Conservation (phyloP, 148 eudicot genomes). For the Camellia sinensis region DNA sequence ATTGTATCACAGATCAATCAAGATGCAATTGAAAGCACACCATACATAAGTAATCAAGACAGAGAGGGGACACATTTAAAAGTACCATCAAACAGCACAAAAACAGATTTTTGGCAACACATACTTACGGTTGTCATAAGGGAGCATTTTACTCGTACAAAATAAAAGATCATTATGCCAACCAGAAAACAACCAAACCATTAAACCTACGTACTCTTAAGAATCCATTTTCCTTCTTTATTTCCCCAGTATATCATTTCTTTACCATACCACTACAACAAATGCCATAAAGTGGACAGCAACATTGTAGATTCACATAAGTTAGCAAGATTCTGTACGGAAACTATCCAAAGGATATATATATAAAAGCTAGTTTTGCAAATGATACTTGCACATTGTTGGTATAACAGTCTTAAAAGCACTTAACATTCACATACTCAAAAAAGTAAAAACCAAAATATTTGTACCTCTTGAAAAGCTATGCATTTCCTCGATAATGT, state of each 20-base stretch:
- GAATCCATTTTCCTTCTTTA: neutral
- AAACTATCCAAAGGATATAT: neutral
- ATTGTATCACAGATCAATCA: constrained; percentile 40
- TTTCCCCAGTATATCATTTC: neutral
- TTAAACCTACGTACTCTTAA: neutral
- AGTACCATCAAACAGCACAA: constrained; percentile 16
- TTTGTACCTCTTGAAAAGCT: constrained; percentile 75
- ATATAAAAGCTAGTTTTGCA: neutral
- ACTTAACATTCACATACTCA: constrained; percentile 7
- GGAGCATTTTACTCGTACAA: constrained; percentile 7
- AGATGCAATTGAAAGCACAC: constrained; percentile 37
- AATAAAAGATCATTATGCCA: neutral
- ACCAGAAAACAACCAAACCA: neutral
- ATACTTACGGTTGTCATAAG: neutral
- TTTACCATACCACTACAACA: neutral
- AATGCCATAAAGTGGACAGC: neutral
- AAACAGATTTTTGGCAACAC: neutral
- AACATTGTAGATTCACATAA: neutral
- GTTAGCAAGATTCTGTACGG: neutral
- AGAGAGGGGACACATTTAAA: constrained; percentile 22
- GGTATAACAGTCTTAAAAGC: neutral
- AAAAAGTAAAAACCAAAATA: neutral
- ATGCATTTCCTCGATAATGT: constrained; percentile 72
- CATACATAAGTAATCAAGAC: constrained; percentile 1
- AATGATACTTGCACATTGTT: neutral